Evolutionary conservation across 2,329 filamentous ascomycete species (phyloP), one percentile per base, ranked within the genome.

Genomic region (Colletotrichum sp.): DNA sequence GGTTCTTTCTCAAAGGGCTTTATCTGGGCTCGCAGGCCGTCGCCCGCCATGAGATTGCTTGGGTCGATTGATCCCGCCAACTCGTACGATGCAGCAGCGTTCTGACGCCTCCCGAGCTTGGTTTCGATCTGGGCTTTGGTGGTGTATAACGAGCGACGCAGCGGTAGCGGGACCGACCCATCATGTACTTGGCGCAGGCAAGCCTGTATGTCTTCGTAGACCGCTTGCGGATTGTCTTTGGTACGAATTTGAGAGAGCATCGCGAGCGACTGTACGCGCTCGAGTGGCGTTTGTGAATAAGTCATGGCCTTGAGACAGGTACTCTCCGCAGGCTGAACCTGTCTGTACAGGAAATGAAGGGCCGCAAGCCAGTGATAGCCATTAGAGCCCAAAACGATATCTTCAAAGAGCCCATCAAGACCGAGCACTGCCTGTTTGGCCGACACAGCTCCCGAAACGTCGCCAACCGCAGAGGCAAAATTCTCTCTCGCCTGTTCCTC

Each of bases 11-110:
- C 26, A 18, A 18, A 78, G 78, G 3, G 81, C 38, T 65, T 34
- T 2, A 82, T 71, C 43, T 82, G 80, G 26, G 78, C 78, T 5
- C 75, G 69, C 2, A 82, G 71, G 4, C 76, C 68, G 28, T 78
- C 71, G 1, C 78, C 80, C 2, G 74, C n/a, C 1, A 78, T 80
- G 28, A 79, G 13, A 2, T 71, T 70, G 8, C 69, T 64, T 1
- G 80, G 81, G n/a, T 82, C 80, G 9, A 76, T 64, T 0, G 55
- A 28, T 32, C 77, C 78, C 10, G 80, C 78, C 10, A 70, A 48
- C 2, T 24, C 61, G 55, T 78, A 81, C 2, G 79, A 79, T 18
- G 72, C 32, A 12, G 72, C 68, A 5, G 80, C 79, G 1, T 63
- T 75, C 2, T 76, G 66, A 8, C 68, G 66, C 24, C 77, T 69